Base-by-base conservation (phyloP, 2,329 filamentous ascomycete genomes). In the Botryotinia narcissicola region DNA sequence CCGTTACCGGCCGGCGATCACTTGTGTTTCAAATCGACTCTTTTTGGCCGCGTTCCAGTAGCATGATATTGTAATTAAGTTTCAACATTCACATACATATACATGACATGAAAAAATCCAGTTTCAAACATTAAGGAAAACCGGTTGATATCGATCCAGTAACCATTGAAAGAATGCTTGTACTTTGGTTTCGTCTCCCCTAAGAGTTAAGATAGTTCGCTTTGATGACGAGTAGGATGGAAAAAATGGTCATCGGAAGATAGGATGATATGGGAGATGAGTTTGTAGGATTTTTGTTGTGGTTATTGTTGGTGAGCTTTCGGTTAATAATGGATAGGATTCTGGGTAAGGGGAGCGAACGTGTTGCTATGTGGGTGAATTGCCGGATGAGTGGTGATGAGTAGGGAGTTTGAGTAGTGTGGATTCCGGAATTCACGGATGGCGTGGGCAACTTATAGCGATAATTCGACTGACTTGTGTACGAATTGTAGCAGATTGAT, bases 1-100 rank as follows among this genome's bases (percentile, higher is more conserved):
- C 9, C 8, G 18, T 0, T 29, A 1, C 29, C 14, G 1, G 7
- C 0, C 14, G 6, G 18, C 14, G 0, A 3, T 5, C 14, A 16
- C 7, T 9, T 3, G 16, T 29, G 16, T 29, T 7, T 57, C n/a
- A 2, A 18, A 18, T 57, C 29, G 6, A 29, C 51, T 29, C 40
- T 42, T 16, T 16, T 42, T 16, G 40, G 2, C 40, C 40, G 40
- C 40, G 40, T 42, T 14, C 16, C 40, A 42, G 40, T 42, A 42
- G 40, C 12, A 42, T 42, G 4, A 42, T 14, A 16, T 42, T 42
- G 10, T 12, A 2, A 14, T 29, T 16, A 29, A n/a, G 12, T 14
- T n/a, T n/a, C 46, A n/a, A 54, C 25, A 42, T 42, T n/a, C 10
- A 54, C 10, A 25, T 54, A 12, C 5, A 16, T 54, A 54, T n/a